Evolutionary conservation across 116 monocot species (phyloP), one percentile per base, ranked within the genome.

Genomic region (Dioscorea cayenensis): DNA sequence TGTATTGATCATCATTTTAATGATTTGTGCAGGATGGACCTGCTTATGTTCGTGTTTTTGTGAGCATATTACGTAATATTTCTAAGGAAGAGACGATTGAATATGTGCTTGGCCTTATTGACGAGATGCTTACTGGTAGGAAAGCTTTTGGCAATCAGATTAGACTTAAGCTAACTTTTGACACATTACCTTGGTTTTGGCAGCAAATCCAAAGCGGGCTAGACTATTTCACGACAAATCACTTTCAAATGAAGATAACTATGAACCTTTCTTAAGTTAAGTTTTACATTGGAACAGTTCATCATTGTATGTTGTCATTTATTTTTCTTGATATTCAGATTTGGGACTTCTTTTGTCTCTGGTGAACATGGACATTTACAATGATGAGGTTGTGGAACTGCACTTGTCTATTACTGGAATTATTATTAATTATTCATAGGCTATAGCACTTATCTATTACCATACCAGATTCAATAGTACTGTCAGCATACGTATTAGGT

Each of bases 91-190:
- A 99, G 69, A 94, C 94, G 10, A 81, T 94, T 28, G 94, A 94
- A 73, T 99, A 99, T 82, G 89, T 94, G 60, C 89, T 99, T 74
- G 99, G 89, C 36, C 99, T 99, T 51, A 84, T 99, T 77, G 94
- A 94, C 83, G 94, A 94, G 64, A 94, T 94, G 87, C 73, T 99
- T 18, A 77, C 89, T 72, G 94, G 99, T 99, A 72, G 10, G 67
- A 66, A 70, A 7, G 48, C 14, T 20, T 43, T 28, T 29, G 12
- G 11, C 14, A 63, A 29, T 28, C 48, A 61, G 25, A 27, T 69
- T 69, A 17, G 28, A 27, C 29, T 76, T 35, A 14, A 27, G n/a
- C 18, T 17, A 62, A 21, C 27, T 11, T 7, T 0, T 72, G 16
- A 66, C 23, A 66, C 48, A 19, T 32, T 43, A 14, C 72, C 25